These are phyloP conservation scores for Emergomyces africanus DNA, from an alignment of 2,329 filamentous ascomycete species.

Conservation along the genomic window DNA sequence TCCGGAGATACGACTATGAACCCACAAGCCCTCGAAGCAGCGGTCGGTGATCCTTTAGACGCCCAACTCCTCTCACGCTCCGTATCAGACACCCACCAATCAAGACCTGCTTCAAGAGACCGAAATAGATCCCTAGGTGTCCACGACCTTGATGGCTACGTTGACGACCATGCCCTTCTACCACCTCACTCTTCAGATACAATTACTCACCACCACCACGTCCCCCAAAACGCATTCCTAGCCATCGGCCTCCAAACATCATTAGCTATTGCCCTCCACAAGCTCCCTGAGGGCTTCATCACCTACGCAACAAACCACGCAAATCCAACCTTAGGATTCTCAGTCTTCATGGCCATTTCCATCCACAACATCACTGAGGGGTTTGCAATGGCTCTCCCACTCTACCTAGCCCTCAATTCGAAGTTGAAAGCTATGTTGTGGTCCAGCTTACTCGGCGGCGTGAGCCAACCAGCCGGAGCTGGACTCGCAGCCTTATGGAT, in stretches of 20 bases:
- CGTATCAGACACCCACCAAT: background rate
- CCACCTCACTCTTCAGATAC: slow-evolving; percentile 9
- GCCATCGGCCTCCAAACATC: slow-evolving; percentile 93
- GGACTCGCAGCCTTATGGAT: slow-evolving; percentile 79
- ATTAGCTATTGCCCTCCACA: slow-evolving; percentile 89
- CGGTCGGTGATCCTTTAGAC: background rate
- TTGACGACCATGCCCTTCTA: slow-evolving; percentile 11
- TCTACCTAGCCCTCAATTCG: slow-evolving; percentile 80
- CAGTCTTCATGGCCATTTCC: slow-evolving; percentile 89
- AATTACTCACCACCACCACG: slow-evolving; percentile 76
- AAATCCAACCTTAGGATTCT: slow-evolving; percentile 74
- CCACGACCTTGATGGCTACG: slow-evolving; percentile 11
- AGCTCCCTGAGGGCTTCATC: slow-evolving; percentile 76
- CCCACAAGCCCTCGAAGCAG: background rate
- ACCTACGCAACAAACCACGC: slow-evolving; percentile 97
- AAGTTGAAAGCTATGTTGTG: slow-evolving; percentile 72
- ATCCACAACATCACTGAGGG: slow-evolving; percentile 98
- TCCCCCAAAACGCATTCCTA: slow-evolving; percentile 84
- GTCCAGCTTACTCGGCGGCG: slow-evolving; percentile 69
- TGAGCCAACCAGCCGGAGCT: slow-evolving; percentile 78
- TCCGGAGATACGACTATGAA: background rate
- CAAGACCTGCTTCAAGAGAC: background rate
- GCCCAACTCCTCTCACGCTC: background rate
- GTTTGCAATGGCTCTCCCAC: slow-evolving; percentile 81
- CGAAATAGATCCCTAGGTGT: background rate